Evolutionary conservation across 179 eudicot species (phyloP), one percentile per base, ranked within the genome.

Genomic region (Gypsophila paniculata): DNA sequence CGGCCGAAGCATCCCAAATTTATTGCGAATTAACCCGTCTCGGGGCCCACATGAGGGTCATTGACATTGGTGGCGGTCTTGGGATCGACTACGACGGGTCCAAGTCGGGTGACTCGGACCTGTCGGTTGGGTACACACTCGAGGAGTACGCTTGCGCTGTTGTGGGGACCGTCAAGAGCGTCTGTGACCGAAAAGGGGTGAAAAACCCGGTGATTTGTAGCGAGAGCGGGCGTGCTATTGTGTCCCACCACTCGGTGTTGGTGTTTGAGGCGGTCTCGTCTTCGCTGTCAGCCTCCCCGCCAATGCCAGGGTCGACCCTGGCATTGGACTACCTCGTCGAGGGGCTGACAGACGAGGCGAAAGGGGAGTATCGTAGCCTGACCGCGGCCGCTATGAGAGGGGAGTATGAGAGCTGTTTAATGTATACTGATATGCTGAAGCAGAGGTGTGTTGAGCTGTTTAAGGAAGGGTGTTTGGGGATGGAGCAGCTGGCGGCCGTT

Each of bases 41-140:
- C 4, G 98, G 98, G 15, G 98, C 98, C 13, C 12, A 66, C 11
- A 93, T 93, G 97, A 48, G 75, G 8, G 90, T 93, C 11, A 91
- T 93, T 17, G 98, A 93, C 36, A 85, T 89, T 2, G 98, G 98
- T 13, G 98, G 98, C 8, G 98, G 98, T 4, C 85, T 93, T 8
- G 98, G 99, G 14, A 89, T 93, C 11, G 99, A 93, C 64, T 93
- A 93, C 9, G 99, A 93, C 54, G 99, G 99, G 6, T 84, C 99
- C 0, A 88, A 86, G 49, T 88, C 94, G 0, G 49, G 81, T 0
- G 81, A 89, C 39, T 91, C 94, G 14, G 99, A 93, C 55, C 46
- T 89, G 15, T 93, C 99, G 0, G 96, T 93, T 25, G 88, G 84
- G 7, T 93, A 93, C 17, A 74, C 83, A 0, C 76, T 93, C 9